These are phyloP conservation scores for Neurospora pannonica DNA, from an alignment of 495 filamentous ascomycete species.

Conservation along the genomic window DNA sequence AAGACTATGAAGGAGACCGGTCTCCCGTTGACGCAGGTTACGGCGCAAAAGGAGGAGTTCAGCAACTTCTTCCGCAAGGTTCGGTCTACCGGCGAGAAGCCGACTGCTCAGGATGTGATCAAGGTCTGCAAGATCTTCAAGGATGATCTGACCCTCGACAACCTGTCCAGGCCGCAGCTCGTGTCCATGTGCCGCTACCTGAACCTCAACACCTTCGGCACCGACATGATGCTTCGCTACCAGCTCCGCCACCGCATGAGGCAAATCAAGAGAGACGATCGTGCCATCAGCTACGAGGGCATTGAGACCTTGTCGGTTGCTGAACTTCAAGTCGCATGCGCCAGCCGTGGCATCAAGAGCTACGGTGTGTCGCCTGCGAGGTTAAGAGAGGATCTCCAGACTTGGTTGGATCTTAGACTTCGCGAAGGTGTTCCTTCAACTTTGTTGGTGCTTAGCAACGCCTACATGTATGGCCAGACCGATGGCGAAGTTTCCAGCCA, in stretches of 20 bases:
- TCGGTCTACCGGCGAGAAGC: conserved; percentile 79
- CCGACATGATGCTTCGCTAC: conserved; percentile 95
- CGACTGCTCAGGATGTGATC: conserved; percentile 84
- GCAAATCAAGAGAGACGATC: conserved; percentile 97
- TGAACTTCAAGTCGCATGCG: conserved; percentile 85
- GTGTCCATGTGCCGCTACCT: conserved; percentile 98
- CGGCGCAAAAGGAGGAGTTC: conserved; percentile 88
- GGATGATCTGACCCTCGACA: conserved; percentile 95
- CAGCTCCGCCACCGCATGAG: conserved; percentile 96
- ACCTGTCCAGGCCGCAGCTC: conserved; percentile 87
- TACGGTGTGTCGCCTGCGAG: conserved; percentile 80
- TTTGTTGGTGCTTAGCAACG: conserved; percentile 89
- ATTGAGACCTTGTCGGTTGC: conserved; percentile 87
- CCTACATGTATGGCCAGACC: conserved; percentile 88
- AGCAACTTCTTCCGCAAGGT: conserved; percentile 97
- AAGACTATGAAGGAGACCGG: conserved; percentile 89
- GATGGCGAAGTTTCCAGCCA: conserved; percentile 78
- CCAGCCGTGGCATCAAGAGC: conserved; percentile 83
- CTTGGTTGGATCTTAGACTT: conserved; percentile 90
- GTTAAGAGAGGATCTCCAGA: conserved; percentile 82
- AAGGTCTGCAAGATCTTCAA: conserved; percentile 99
- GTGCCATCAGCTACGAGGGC: conserved; percentile 89
- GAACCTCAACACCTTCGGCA: conserved; percentile 94
- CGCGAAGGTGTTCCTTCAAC: conserved; percentile 92
- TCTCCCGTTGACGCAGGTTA: conserved; percentile 74